Conservation (phyloP, 495 filamentous ascomycete species). For the Ramalina intermedia region DNA sequence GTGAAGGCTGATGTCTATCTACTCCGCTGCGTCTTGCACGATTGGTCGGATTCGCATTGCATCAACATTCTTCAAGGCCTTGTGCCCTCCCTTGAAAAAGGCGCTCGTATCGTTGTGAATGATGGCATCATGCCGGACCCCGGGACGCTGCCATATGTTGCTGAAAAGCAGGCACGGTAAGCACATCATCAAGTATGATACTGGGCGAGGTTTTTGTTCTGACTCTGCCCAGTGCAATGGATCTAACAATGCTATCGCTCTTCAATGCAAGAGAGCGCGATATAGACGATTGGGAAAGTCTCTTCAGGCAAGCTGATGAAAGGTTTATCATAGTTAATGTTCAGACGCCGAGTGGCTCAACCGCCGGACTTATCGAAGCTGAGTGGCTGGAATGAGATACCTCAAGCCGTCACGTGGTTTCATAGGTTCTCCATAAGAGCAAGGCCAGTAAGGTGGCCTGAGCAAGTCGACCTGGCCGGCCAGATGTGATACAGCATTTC, state of each 20-base stretch:
- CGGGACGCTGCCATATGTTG: slow-evolving; percentile 26
- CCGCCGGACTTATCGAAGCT: slow-evolving; percentile 14
- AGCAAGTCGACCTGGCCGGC: too few relatives aligned
- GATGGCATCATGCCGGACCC: slow-evolving; percentile 35
- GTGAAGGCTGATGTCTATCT: slow-evolving; percentile 32
- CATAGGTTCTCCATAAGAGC: too few relatives aligned
- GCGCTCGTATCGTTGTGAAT: slow-evolving; percentile 31
- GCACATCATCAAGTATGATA: not conserved
- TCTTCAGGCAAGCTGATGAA: slow-evolving; percentile 31
- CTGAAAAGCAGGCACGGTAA: slow-evolving; percentile 31
- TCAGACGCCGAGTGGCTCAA: slow-evolving; percentile 7
- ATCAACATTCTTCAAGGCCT: slow-evolving; percentile 25
- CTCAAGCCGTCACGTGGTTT: too few relatives aligned
- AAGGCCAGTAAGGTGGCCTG: too few relatives aligned
- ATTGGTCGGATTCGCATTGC: slow-evolving; percentile 28
- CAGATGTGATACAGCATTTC: too few relatives aligned
- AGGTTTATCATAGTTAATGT: slow-evolving; percentile 16
- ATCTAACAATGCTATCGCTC: slow-evolving; percentile 39
- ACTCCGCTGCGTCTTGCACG: slow-evolving; percentile 33
- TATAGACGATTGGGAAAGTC: slow-evolving; percentile 28
- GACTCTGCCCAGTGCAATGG: slow-evolving; percentile 29
- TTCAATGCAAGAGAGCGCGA: slow-evolving; percentile 42
- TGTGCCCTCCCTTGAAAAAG: slow-evolving; percentile 24
- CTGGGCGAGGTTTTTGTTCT: not conserved
- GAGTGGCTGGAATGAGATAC: slow-evolving; percentile 7